Evolutionary conservation across 1,284 basidiomycete species (phyloP).

Genomic region (Microbotryum lychnidis-dioicae): DNA sequence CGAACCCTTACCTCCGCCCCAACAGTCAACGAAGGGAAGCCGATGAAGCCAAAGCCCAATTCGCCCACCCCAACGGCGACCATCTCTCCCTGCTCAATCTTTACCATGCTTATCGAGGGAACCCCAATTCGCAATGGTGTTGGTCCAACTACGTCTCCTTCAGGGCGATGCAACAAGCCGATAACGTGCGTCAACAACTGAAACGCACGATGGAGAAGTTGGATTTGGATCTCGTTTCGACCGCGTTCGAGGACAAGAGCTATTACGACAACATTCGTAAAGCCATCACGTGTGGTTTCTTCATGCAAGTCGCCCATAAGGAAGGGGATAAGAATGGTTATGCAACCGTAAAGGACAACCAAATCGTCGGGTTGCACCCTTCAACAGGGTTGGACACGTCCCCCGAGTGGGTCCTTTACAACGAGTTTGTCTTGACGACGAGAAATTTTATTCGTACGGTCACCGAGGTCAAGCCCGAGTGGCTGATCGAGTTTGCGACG

Average conservation of each 20-base stretch:
- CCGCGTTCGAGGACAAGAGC: conserved; percentile 62
- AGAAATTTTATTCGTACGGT: conserved; percentile 80
- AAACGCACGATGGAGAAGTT: conserved; percentile 82
- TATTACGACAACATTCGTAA: conserved; percentile 73
- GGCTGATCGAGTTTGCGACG: conserved; percentile 58
- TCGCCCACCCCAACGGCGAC: conserved; percentile 90
- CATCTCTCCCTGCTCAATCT: conserved; percentile 93
- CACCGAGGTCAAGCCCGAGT: conserved; percentile 79
- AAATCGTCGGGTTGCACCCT: conserved; percentile 87
- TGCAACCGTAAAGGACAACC: conserved; percentile 84
- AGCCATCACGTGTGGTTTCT: conserved; percentile 86
- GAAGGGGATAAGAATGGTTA: conserved; percentile 70
- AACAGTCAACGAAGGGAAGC: conserved; percentile 80
- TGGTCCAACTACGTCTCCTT: conserved; percentile 86
- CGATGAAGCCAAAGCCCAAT: conserved; percentile 78
- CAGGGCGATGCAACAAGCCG: conserved; percentile 79
- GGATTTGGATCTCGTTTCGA: conserved; percentile 60
- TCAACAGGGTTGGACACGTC: conserved; percentile 85
- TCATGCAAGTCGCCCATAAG: conserved; percentile 97
- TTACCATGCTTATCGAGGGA: conserved; percentile 80
- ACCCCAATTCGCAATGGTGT: conserved; percentile 75
- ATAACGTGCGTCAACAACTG: conserved; percentile 89
- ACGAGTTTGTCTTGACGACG: conserved; percentile 94
- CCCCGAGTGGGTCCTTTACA: conserved; percentile 96
- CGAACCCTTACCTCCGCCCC: conserved; percentile 88